Conservation (phyloP, 345 rosid genomes). For the Hibiscus mutabilis region DNA sequence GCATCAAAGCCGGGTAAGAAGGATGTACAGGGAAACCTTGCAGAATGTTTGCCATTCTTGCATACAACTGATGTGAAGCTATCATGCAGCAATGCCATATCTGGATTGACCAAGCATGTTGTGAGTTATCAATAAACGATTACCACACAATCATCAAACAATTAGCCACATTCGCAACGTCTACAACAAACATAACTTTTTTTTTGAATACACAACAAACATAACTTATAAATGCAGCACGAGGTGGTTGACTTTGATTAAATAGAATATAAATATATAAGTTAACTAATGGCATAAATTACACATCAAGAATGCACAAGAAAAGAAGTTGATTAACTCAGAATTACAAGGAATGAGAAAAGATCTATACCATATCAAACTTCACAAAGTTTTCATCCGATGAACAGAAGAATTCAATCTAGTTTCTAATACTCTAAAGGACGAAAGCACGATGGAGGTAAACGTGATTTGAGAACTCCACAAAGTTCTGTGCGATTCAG, state of each 20-base stretch:
- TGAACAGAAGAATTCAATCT: neutral
- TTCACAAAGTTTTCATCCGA: neutral
- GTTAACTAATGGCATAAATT: too few species aligned
- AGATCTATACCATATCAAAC: neutral
- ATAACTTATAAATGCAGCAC: too few species aligned
- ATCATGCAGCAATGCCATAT: constrained; percentile 68
- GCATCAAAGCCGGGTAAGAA: constrained; percentile 56
- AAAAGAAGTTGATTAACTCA: neutral
- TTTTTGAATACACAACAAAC: too few species aligned
- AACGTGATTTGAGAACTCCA: neutral
- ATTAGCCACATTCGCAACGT: neutral
- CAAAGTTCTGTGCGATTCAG: neutral
- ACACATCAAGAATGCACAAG: too few species aligned
- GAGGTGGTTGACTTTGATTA: too few species aligned
- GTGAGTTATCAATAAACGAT: neutral
- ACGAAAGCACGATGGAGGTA: neutral
- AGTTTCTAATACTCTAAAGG: neutral
- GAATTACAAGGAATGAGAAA: neutral
- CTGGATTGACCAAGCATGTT: neutral
- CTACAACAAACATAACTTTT: too few species aligned
- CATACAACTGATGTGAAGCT: constrained; percentile 40
- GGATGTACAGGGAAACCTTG: constrained; percentile 40
- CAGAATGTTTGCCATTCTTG: constrained; percentile 43
- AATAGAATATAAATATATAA: neutral
- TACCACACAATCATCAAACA: neutral